Evolutionary conservation across 176 grass and related monocot genomes (phyloP).

Genomic region (Hordeum vulgare): MorexV3_pseudomolecules_assembly NC_058522.1:68242969-68243468

Average conservation of each 20-base stretch:
- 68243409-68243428: not conserved
- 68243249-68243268: not conserved
- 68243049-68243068: constrained; percentile 97
- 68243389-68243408: not conserved
- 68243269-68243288: not conserved
- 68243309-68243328: not conserved
- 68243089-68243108: constrained; percentile 34
- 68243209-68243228: not conserved
- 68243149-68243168: constrained; percentile 12
- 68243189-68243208: constrained; percentile 10
- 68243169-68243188: not conserved
- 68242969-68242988: not conserved
- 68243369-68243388: not conserved
- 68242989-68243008: not conserved
- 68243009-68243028: constrained; percentile 25
- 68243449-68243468: not conserved
- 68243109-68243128: not conserved
- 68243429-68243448: not conserved
- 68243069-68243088: constrained; percentile 75
- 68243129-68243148: not conserved
- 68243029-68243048: constrained; percentile 99
- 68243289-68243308: not conserved
- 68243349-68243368: not conserved
- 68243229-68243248: not conserved
- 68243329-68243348: not conserved